Base-by-base conservation (phyloP, 2,329 filamentous ascomycete species). In the Aspergillus viridinutans region DNA sequence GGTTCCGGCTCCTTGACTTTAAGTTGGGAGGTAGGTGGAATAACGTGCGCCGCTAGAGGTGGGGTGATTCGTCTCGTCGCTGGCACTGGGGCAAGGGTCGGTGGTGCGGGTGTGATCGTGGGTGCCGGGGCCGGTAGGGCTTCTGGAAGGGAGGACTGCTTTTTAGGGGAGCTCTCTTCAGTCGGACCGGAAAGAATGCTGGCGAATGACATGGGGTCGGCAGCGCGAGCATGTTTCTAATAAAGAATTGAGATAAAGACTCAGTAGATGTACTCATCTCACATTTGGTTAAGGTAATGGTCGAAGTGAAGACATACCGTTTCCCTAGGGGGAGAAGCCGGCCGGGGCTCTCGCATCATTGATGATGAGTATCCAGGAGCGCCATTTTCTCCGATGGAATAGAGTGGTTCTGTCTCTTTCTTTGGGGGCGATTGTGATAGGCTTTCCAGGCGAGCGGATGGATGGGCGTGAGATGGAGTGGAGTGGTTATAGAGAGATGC, bases 161-260 rank as follows among this genome's bases (percentile, higher is more conserved):
- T 81, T 7, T 82, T 80, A 4, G 81, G 66, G 21, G 63, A 48
- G 61, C 69, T 74, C 17, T 84, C 81, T 53, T 89, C 86, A 55
- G 91, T 87, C 55, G 89, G 83, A 64, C 85, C 92, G 3, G 91
- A 93, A 47, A 97, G 86, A 58, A 97, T 95, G 71, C 92, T 97
- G 63, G 91, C 94, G 69, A 97, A 94, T 4, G 92, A 94, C 92
- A 97, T 97, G 53, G 92, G 89, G 71, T 96, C 90, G 57, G 88
- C 87, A 43, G 87, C 82, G 72, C 92, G 86, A 64, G 85, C 86
- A 1, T 89, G 84, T 51, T 88, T 89, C 84, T 92, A 72, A 63
- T 50, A 45, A 8, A 28, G 53, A 7, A 56, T 38, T 3, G 29
- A 29, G 4, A 45, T 9, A 35, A 21, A 26, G 8, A 12, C 5